Percentiles rank a stretch among this genome's conserved stretches.
These are phyloP conservation scores for Trichoderma sp. DNA, from an alignment of 2,329 filamentous ascomycete species.

Conservation along the genomic window DNA sequence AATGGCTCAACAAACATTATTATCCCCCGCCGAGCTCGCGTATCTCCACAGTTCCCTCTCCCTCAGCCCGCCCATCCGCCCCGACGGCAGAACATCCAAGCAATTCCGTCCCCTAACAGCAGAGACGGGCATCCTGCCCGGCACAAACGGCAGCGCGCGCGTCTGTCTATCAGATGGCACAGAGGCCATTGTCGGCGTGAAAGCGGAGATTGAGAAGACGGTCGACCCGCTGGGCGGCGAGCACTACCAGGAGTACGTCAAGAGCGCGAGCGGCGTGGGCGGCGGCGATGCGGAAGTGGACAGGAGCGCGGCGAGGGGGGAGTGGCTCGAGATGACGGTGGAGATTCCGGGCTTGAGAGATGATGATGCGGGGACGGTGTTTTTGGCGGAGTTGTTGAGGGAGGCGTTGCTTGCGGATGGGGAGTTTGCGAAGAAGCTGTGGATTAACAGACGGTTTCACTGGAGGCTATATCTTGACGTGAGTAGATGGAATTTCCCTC, in stretches of 20 bases:
- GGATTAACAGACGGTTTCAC: constrained; percentile 89
- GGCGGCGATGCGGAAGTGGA: constrained; percentile 41
- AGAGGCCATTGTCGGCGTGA: constrained; percentile 92
- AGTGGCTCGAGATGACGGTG: constrained; percentile 88
- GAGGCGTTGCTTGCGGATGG: constrained; percentile 79
- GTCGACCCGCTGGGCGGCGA: constrained; percentile 29
- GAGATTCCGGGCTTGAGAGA: constrained; percentile 89
- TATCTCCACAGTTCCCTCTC: constrained; percentile 88
- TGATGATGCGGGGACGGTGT: constrained; percentile 85
- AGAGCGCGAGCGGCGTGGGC: constrained; percentile 32
- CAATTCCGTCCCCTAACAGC: constrained; percentile 90
- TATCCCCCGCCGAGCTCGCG: constrained; percentile 93
- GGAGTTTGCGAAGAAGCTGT: constrained; percentile 66
- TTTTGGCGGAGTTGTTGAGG: constrained; percentile 80
- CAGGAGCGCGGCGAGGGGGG: constrained; percentile 46
- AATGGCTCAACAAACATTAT: constrained; percentile 70
- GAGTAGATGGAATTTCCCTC: constrained; percentile 36
- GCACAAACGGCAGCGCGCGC: constrained; percentile 86
- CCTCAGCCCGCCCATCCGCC: constrained; percentile 78
- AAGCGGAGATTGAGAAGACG: constrained; percentile 87
- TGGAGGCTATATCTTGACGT: constrained; percentile 97
- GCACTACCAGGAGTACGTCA: constrained; percentile 20
- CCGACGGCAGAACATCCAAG: constrained; percentile 75
- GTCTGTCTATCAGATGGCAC: constrained; percentile 94
- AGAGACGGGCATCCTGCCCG: constrained; percentile 85